Percentiles rank a stretch among this genome's conserved stretches.
phyloP scores from a whole-genome alignment of 2,329 filamentous ascomycete species.

The Fusarium miscanthi region DNA sequence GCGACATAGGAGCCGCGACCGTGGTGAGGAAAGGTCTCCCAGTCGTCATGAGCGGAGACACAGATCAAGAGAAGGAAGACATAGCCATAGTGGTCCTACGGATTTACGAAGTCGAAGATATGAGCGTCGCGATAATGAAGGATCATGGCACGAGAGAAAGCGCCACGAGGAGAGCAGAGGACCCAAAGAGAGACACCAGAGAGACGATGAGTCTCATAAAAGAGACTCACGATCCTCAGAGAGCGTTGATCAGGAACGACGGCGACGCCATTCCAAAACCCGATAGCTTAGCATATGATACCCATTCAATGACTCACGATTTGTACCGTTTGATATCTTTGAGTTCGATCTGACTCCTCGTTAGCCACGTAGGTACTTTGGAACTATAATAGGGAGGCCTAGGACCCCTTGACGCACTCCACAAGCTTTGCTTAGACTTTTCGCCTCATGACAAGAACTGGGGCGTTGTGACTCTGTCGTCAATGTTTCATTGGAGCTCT shows the following conservation, averaged over 20 bases:
- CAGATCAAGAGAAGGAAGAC: slow-evolving; percentile 25
- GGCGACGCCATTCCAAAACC: slow-evolving; percentile 7
- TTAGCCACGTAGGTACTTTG: neutral
- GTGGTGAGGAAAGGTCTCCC: slow-evolving; percentile 21
- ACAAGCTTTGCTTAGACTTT: too few relatives aligned
- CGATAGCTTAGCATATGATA: slow-evolving; percentile 28
- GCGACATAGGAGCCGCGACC: slow-evolving; percentile 30
- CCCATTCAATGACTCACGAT: neutral
- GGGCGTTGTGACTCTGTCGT: neutral
- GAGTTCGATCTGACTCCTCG: neutral
- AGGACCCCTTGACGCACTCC: neutral
- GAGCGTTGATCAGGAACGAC: slow-evolving; percentile 13
- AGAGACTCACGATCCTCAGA: slow-evolving; percentile 32
- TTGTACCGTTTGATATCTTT: neutral
- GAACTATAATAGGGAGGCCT: neutral
- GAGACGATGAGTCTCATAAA: slow-evolving; percentile 20
- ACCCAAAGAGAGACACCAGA: slow-evolving; percentile 2
- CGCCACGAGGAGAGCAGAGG: slow-evolving; percentile 3
- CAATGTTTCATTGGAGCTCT: neutral
- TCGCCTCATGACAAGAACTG: neutral
- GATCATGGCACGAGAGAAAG: slow-evolving; percentile 4
- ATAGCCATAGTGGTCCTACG: slow-evolving; percentile 15
- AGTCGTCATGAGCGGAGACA: slow-evolving; percentile 22
- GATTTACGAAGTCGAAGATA: slow-evolving; percentile 14
- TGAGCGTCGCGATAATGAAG: slow-evolving; percentile 20